Conservation (phyloP, 495 filamentous ascomycete species). For the Penicillium canescens region DNA sequence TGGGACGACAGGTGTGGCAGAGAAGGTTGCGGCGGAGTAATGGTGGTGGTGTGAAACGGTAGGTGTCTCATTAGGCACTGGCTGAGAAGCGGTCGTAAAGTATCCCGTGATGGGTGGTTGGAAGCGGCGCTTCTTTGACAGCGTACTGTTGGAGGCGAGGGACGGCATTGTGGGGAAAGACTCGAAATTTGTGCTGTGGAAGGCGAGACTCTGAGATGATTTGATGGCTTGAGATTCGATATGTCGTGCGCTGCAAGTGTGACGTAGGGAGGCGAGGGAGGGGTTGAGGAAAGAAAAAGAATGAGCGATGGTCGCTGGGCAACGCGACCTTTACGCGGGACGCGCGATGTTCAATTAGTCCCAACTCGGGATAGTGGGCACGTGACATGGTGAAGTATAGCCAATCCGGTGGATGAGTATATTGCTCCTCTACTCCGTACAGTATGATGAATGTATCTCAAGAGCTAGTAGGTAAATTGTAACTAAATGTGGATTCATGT, state of each 20-base stretch:
- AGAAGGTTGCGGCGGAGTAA: slow-evolving; percentile 43
- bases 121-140: slow-evolving; percentile 47
- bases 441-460: too few relatives aligned
- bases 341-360: too few relatives aligned
- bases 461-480: too few relatives aligned
- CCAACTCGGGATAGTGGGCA: too few relatives aligned
- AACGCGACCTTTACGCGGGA: background rate
- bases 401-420: too few relatives aligned
- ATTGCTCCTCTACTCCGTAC: too few relatives aligned
- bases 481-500: too few relatives aligned
- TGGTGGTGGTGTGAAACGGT: slow-evolving; percentile 38
- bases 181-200: background rate
- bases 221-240: background rate
- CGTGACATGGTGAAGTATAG: too few relatives aligned
- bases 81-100: slow-evolving; percentile 29
- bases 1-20: slow-evolving; percentile 53
- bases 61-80: slow-evolving; percentile 12
- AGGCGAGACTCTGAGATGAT: background rate
- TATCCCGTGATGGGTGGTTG: slow-evolving; percentile 49
- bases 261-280: too few relatives aligned
- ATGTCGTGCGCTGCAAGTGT: background rate
- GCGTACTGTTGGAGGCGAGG: slow-evolving; percentile 19
- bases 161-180: slow-evolving; percentile 15
- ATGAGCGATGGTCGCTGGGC: too few relatives aligned
- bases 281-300: too few relatives aligned